Evolutionary conservation across 441 rosid species (phyloP), one percentile per base, ranked within the genome.

Genomic region (Populus hybrid): DNA sequence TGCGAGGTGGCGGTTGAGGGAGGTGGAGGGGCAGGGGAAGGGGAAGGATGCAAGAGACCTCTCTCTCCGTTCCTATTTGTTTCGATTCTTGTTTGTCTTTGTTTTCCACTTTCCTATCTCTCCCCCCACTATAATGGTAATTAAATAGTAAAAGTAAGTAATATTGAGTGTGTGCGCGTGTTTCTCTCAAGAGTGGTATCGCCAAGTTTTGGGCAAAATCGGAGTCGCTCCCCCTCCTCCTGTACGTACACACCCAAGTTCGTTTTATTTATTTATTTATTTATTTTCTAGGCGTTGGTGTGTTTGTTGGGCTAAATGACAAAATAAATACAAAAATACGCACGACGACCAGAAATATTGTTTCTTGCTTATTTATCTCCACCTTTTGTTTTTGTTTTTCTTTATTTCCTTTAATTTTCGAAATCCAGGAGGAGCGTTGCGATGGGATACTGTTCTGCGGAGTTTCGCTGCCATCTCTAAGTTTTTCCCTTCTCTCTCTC

Each of bases 201-300:
- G 83, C 81, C 80, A 69, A 74, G 78, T 64, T 68, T 71, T 28
- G 72, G 72, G 81, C 82, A 70, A n/a, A 81, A 69, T 75, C 83
- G 70, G 70, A 70, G 75, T 75, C 65, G 70, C 14, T 46, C 18
- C 6, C 1, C 57, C 57, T 4, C 66, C 53, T 34, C 34, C 8
- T 21, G 30, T 18, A 1, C 57, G 23, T 23, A 68, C 61, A 61
- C 57, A 34, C 65, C 74, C 84, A 76, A 38, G 75, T 18, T 72
- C 61, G 8, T 23, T 35, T 9, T 36, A 5, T 20, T 21, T 30
- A 30, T 30, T 32, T 23, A 7, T 24, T 26, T 24, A 1, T 76
- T 76, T 16, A 46, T 46, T 65, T 6, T 23, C 1, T 23, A 64
- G 24, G 23, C 10, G 12, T 0, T 24, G 68, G 26, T 10, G 36